Evolutionary conservation across 805 yeast genomes (phyloP), one percentile per base, ranked within the genome.

Genomic region (Teunomyces atbi): DNA sequence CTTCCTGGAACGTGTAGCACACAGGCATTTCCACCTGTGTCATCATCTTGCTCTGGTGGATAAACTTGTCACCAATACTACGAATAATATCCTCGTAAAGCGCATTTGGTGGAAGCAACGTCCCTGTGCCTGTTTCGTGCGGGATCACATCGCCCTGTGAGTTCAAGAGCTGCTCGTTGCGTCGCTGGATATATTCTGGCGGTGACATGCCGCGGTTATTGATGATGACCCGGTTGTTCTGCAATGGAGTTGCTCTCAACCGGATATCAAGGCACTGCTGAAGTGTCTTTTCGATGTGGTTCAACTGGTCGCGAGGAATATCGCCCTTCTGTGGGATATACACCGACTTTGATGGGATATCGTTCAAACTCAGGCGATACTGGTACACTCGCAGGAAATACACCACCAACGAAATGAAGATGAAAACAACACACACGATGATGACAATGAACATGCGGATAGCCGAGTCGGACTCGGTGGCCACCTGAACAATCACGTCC

Each of bases 391-490:
- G 73, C 32, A 79, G 67, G 16, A 85, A 65, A 52, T 82, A 79
- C 15, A 86, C 61, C 1, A 80, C 50, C 0, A 82, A 51, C 3
- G 82, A 65, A 5, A 77, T 54, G 0, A 84, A 47, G 1, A 82
- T 69, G 51, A 87, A 81, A 1, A 81, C 65, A 2, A 82, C 88
- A 56, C 87, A 74, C 5, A 86, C 89, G 38, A 82, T 78, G 6
- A 87, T 81, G 16, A 90, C 88, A 48, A 91, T 88, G 51, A 91
- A 84, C 3, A 92, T 80, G 60, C 90, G 89, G 61, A 88, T 71
- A 1, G 88, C 94, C 55, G 86, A 80, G 49, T 79, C 78, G 10
- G 74, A 65, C 3, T 80, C 66, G 6, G 71, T 70, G 2, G 81
- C 71, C 1, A 84, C 74, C 53, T 80, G 78, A 1, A 78, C 70